Evolutionary conservation across 2,329 filamentous ascomycete genomes (phyloP), one percentile per base, ranked within the genome.

Genomic region (Pseudofabraea citricarpa): DNA sequence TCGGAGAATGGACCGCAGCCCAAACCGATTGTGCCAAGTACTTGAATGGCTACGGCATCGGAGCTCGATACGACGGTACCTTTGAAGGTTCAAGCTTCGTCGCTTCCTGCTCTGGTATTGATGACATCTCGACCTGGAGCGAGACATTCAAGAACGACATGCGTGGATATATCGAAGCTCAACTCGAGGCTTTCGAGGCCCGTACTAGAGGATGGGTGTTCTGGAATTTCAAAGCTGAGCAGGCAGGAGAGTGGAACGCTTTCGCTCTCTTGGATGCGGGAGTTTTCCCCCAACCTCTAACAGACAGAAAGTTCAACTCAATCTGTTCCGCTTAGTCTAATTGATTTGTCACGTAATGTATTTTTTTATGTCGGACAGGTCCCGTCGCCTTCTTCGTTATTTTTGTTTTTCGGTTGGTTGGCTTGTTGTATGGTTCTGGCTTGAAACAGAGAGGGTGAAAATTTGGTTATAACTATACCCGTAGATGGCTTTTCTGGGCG

Each of bases 1-100:
- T 83, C 5, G 83, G 83, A 32, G 83, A 87, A 59, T 86, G 82
- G 81, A 78, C 75, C 1, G 81, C 72, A 18, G 82, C 81, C 12
- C 74, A 84, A 71, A 85, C 82, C 3, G 76, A 80, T 24, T 78
- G 75, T 51, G 71, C 75, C 7, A 70, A 67, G 38, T 72, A 57
- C 16, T 55, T 70, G 33, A 78, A 78, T 49, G 79, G 82, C 31
- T 74, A 73, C 45, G 74, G 73, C 2, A 63, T 76, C 33, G 81
- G 80, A 10, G 71, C 80, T 7, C 71, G 83, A 21, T 69, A 67
- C 58, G 75, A 80, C 44, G 80, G 79, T 12, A 72, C 70, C 3
- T 76, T 69, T 51, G 58, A 66, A 0, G 70, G 64, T 23, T 73
- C 66, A 38, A 53, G 58, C 0, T 69, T 64, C 41, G 65, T 79